Evolutionary conservation across 2,329 filamentous ascomycete species (phyloP), one percentile per base, ranked within the genome.

Genomic region (Cladophialophora bantiana): DNA sequence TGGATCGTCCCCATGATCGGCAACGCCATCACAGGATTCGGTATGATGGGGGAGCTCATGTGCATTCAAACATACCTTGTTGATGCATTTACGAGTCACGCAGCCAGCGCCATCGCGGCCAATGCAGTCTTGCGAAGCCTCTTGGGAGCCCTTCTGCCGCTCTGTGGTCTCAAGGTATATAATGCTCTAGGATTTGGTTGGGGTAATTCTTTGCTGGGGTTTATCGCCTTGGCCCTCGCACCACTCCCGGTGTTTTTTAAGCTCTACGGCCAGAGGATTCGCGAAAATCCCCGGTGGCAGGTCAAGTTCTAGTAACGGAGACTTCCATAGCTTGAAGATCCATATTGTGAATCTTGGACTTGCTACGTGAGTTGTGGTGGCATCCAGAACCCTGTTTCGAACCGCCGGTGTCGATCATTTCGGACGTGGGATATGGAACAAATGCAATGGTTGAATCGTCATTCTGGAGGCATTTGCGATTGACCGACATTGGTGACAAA

Each of bases 81-180:
- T 15, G 87, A 89, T 59, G 77, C 79, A 0, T 84, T 80, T 65
- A 79, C 81, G 0, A 74, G 79, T 0, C 81, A 81, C 60, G 80
- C 83, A 0, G 83, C 83, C 0, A 79, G 76, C 58, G 83, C 83
- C 0, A 82, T 84, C 38, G 85, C 84, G 0, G 85, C 84, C 0
- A 83, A 83, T 7, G 83, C 84, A 0, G 82, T 88, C 2, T 77
- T 88, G 34, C 78, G 85, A 31, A 85, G 82, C 0, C 76, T 88
- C 62, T 80, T 83, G 0, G 86, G 84, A 0, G 87, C 87, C 3
- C 78, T 86, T 0, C 83, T 90, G 1, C 88, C 88, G 0, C 78
- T 90, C 1, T 88, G 87, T 9, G 88, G 87, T 0, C 77, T 82
- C 0, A 78, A 81, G 73, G 73, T 86, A 81, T 84, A 83, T 64